Base-by-base conservation (phyloP, 2,329 filamentous ascomycete species). In the Calonectria montana region DNA sequence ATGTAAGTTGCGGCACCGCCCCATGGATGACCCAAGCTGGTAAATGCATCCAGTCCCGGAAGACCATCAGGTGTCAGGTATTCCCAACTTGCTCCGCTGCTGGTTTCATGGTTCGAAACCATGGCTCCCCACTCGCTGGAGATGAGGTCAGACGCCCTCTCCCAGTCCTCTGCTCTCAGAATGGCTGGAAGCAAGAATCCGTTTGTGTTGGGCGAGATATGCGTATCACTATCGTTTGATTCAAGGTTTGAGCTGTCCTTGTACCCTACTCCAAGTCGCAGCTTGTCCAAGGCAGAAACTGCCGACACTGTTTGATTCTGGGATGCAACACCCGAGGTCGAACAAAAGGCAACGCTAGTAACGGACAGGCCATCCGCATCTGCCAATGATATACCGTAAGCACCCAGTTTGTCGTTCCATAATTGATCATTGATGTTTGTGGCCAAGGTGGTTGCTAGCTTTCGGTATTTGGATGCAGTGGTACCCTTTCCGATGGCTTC, bases 11-110 rank as follows among this genome's bases (percentile, higher is more conserved):
- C 66, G 16, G 66, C 57, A 9, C 66, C 57, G 2, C 66, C 66
- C 66, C 66, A 69, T 8, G 66, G 66, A n/a, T 69, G 66, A 18
- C 55, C 43, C 35, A 69, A 25, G 12, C 66, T 69, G 23, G 66
- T 69, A 16, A 63, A 69, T 4, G 35, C 35, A 0, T 37, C 57
- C 5, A 69, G 6, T 3, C 66, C 66, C 2, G 57, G 66, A 1
- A 43, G 29, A 2, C 66, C 66, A 8, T 63, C 10, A 1, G 41
- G 66, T 13, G 31, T 63, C 6, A 69, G 13, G 35, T 69, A 69
- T 47, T 69, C 66, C 66, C 66, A 69, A 13, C 66, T 69, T 2
- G 57, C 66, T 12, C 66, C 57, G 47, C 41, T 53, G 37, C 35
- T 50, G 13, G 55, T 63, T 27, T 63, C 35, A 12, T 25, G 31